Percentiles rank a stretch among this genome's conserved stretches.
Evolutionary conservation across 75 land plant species (phyloP).

Genomic region (Selaginella tamariscina): DNA sequence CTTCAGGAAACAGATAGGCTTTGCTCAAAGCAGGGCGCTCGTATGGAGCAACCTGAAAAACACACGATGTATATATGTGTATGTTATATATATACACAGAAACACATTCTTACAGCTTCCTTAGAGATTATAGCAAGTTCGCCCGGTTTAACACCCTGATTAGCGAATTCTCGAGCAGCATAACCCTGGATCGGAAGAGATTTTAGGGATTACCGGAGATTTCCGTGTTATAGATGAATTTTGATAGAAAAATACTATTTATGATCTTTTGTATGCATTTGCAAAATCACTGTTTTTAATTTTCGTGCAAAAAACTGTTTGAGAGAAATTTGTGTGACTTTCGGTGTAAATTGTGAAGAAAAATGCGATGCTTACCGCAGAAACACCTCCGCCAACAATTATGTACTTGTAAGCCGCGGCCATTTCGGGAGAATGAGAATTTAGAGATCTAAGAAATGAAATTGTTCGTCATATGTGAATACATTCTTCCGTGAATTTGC

Average conservation of each 20-base stretch:
- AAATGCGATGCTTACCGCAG: conserved; percentile 37
- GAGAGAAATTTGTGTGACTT: too few relatives aligned
- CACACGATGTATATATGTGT: too few relatives aligned
- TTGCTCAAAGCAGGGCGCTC: conserved; percentile 98
- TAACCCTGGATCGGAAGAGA: conserved; percentile 47
- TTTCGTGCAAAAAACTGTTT: too few relatives aligned
- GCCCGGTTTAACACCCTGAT: conserved; percentile 62
- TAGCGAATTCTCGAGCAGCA: conserved; percentile 89
- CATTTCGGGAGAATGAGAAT: conserved; percentile 6
- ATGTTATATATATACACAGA: too few relatives aligned
- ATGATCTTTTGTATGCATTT: too few relatives aligned
- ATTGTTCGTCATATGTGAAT: too few relatives aligned
- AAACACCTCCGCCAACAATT: conserved; percentile 63
- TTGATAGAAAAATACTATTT: too few relatives aligned
- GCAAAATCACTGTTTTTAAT: too few relatives aligned
- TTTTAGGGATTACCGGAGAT: conserved; percentile 38
- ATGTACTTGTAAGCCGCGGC: conserved; percentile 44
- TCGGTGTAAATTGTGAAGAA: too few relatives aligned
- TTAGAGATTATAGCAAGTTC: conserved; percentile 92
- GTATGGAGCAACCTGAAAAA: conserved; percentile 86
- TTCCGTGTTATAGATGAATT: too few relatives aligned
- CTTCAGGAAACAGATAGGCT: conserved; percentile 80
- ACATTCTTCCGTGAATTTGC: too few relatives aligned
- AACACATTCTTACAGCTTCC: conserved; percentile 84
- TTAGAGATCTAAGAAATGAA: not conserved